phyloP scores from a whole-genome alignment of 2,329 filamentous ascomycete species.

The Scedosporium dehoogii region DNA sequence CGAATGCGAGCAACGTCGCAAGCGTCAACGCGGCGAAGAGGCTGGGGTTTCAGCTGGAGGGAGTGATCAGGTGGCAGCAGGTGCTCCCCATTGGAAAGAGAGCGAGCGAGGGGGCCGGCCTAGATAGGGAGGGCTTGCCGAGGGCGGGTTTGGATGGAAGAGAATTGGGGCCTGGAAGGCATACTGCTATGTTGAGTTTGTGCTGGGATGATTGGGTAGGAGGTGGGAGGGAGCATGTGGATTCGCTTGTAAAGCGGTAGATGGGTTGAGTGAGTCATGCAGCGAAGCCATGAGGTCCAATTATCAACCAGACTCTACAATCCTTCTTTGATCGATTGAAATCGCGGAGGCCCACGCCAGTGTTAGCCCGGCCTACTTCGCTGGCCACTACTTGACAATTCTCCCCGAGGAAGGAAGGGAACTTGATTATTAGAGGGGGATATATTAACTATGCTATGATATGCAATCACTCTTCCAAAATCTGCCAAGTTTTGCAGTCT shows the following conservation, averaged over 20 bases:
- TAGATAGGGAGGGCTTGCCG: neutral
- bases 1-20: neutral
- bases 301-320: too few relatives aligned
- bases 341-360: too few relatives aligned
- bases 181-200: neutral
- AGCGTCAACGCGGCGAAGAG: neutral
- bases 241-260: neutral
- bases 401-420: too few relatives aligned
- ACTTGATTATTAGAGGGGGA: too few relatives aligned
- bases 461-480: too few relatives aligned
- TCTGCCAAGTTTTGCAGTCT: too few relatives aligned
- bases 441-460: too few relatives aligned
- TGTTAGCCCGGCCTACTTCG: too few relatives aligned
- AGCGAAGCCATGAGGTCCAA: too few relatives aligned
- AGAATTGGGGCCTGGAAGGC: neutral
- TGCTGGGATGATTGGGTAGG: neutral
- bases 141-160: neutral
- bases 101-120: neutral
- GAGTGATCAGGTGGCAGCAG: neutral
- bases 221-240: neutral
- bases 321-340: too few relatives aligned
- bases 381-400: too few relatives aligned
- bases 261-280: too few relatives aligned
- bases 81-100: neutral
- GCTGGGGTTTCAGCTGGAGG: neutral